Conservation (phyloP, 257 asterid species). For the Solanum habrochaites region DNA sequence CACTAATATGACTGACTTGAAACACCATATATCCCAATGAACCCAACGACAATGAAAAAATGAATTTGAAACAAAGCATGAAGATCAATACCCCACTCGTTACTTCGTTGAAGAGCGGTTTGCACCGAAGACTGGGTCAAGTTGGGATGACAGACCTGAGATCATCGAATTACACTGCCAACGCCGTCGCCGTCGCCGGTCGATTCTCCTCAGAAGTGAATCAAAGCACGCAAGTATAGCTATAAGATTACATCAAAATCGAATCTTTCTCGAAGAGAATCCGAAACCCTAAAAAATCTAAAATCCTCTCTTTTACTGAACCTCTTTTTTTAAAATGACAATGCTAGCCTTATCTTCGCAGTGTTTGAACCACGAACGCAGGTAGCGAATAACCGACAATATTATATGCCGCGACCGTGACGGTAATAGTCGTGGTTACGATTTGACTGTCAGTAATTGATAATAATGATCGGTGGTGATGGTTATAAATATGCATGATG, state of each 20-base stretch:
- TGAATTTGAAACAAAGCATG: neutral
- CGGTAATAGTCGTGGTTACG: neutral
- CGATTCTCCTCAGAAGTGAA: neutral
- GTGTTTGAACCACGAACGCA: neutral
- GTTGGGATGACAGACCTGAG: constrained; percentile 31
- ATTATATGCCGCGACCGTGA: neutral
- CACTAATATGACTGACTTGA: neutral
- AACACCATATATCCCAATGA: neutral
- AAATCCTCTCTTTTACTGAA: neutral
- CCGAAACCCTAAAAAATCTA: neutral
- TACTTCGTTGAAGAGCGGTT: constrained; percentile 38
- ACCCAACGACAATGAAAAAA: neutral
- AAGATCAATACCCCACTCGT: constrained; percentile 40
- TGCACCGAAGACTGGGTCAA: constrained; percentile 42
- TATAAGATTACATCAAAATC: neutral
- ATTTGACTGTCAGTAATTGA: neutral
- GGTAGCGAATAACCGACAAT: neutral
- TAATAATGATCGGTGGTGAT: neutral
- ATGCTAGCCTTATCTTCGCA: neutral
- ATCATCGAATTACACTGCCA: constrained; percentile 35
- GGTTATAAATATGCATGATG: neutral
- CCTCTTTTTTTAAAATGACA: neutral
- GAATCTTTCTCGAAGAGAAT: neutral
- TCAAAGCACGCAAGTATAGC: neutral
- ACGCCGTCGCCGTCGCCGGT: neutral